Base-by-base conservation (phyloP, 2,329 filamentous ascomycete species). In the Penicillium sp. region DNA sequence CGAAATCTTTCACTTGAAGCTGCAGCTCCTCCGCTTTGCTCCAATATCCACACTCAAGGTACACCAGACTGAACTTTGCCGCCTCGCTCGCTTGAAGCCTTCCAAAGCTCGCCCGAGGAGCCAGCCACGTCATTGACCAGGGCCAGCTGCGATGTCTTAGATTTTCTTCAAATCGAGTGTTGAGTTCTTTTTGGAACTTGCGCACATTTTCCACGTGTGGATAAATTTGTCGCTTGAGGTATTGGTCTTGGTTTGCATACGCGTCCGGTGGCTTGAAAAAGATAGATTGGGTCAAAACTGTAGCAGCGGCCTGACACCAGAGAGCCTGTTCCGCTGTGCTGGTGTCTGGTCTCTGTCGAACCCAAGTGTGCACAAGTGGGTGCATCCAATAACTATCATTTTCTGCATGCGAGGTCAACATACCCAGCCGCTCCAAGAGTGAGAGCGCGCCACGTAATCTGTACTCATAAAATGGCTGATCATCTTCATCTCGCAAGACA, bases 291-390 rank as follows among this genome's bases (percentile, higher is more conserved):
- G 55, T 50, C 11, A 67, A 60, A 11, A 50, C 58, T 11, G 49
- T 55, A 21, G 44, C 44, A 31, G 36, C 55, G 22, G 48, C 53
- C 10, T 54, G 43, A 18, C 34, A 57, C 56, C 56, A 65, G 24
- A 54, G 36, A n/a, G 56, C 48, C 40, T 62, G 53, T 36, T 51
- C 41, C 40, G 31, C 22, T 57, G 53, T 21, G 34, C 44, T 34
- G 11, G 57, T 45, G 13, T 31, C 41, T 8, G 71, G 56, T 10
- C 70, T 58, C 18, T 66, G 60, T 39, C 68, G 59, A 10, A 65
- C 62, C 67, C 68, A 72, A 18, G 45, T 52, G 45, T 74, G 65
- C 13, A 73, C 62, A 13, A 72, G 57, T 21, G 70, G 71, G 53
- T 72, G 70, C 42, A 71, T 54, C 11, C 58, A 64, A 38, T 58